These are phyloP conservation scores for Sphaerosporella brunnea DNA, from an alignment of 495 filamentous ascomycete genomes.

Conservation along the genomic window DNA sequence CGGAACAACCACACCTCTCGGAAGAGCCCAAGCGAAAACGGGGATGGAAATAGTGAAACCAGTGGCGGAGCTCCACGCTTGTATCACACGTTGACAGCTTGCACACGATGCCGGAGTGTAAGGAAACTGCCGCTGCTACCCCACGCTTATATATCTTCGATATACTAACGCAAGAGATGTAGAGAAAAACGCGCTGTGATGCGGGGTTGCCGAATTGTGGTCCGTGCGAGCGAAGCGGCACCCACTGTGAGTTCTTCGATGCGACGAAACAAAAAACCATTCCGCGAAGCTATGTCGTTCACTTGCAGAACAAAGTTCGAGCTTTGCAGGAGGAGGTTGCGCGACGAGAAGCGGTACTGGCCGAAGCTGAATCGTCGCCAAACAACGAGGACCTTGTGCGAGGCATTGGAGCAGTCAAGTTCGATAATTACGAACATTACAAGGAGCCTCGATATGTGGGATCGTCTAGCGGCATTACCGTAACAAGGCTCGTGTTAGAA, in stretches of 20 bases:
- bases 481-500: slow-evolving; percentile 86
- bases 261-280: slow-evolving; percentile 60
- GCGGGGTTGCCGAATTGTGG: slow-evolving; percentile 73
- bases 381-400: slow-evolving; percentile 67
- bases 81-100: slow-evolving; percentile 74
- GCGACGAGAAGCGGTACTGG: slow-evolving; percentile 33
- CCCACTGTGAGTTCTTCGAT: slow-evolving; percentile 84
- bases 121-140: slow-evolving; percentile 18
- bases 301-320: slow-evolving; percentile 65
- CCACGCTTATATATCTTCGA: not conserved
- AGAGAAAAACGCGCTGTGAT: slow-evolving; percentile 92
- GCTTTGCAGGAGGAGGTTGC: slow-evolving; percentile 57
- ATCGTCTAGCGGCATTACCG: slow-evolving; percentile 80
- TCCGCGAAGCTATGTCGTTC: slow-evolving; percentile 70
- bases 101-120: slow-evolving; percentile 71
- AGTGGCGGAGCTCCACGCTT: slow-evolving; percentile 39
- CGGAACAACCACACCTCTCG: too few relatives aligned
- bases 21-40: slow-evolving; percentile 1
- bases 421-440: slow-evolving; percentile 42
- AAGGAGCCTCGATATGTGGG: slow-evolving; percentile 72
- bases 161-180: slow-evolving; percentile 3
- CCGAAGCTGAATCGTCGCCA: slow-evolving; percentile 47
- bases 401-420: slow-evolving; percentile 60
- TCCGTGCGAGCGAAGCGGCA: slow-evolving; percentile 81
- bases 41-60: slow-evolving; percentile 7